phyloP scores from a whole-genome alignment of 768 basidiomycete species.

The Rhodotorula toruloides region DNA sequence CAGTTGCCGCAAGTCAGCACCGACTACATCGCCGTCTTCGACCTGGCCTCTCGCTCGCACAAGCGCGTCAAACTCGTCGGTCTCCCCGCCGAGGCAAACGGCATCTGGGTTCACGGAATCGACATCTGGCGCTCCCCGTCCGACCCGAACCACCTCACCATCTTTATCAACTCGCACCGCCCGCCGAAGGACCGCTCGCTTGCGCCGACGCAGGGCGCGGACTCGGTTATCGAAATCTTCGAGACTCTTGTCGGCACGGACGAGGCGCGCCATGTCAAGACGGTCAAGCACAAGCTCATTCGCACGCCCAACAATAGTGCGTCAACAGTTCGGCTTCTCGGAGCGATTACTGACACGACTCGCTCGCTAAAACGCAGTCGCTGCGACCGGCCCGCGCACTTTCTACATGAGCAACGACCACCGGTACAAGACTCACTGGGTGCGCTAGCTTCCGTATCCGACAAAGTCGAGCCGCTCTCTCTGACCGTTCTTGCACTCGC shows the following conservation, averaged over 20 bases:
- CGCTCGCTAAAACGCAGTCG: too few relatives aligned
- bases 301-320: constrained; percentile 66
- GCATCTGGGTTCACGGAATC: constrained; percentile 58
- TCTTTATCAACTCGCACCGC: constrained; percentile 71
- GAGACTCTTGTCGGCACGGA: constrained; percentile 53
- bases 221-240: constrained; percentile 68
- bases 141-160: constrained; percentile 55
- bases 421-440: constrained; percentile 55
- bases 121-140: constrained; percentile 57
- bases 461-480: not conserved
- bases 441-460: constrained; percentile 45
- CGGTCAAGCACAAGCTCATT: constrained; percentile 57
- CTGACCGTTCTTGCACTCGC: not conserved
- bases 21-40: constrained; percentile 22
- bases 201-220: constrained; percentile 56
- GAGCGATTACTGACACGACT: too few relatives aligned
- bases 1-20: not conserved
- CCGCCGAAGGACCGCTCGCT: constrained; percentile 50
- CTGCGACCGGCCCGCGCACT: constrained; percentile 62
- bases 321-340: too few relatives aligned
- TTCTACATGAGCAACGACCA: constrained; percentile 70
- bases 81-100: constrained; percentile 19
- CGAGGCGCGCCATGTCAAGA: constrained; percentile 56
- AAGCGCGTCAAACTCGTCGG: constrained; percentile 12
- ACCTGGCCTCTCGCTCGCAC: constrained; percentile 7